A percentile compares a stretch with the other conserved stretches of the same genome.
phyloP scores from a whole-genome alignment of 345 rosid genomes.

The Salix dunnii region DNA sequence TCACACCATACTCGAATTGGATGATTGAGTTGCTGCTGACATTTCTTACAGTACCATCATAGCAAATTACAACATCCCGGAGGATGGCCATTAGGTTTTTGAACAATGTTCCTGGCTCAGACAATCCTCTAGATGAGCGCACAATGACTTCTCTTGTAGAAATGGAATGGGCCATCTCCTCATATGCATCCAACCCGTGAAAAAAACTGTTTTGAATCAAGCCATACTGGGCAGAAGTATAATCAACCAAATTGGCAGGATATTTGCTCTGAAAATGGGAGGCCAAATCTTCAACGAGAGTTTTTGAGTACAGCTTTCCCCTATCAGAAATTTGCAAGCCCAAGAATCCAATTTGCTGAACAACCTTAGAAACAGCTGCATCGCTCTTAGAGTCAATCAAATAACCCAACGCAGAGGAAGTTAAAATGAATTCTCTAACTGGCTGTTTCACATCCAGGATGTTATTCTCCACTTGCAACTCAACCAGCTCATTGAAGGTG shows the following conservation, averaged over 20 bases:
- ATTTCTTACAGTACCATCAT: slow-evolving; percentile 93
- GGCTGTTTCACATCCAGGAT: slow-evolving; percentile 48
- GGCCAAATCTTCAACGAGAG: slow-evolving; percentile 72
- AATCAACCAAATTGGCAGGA: slow-evolving; percentile 38
- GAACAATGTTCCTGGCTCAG: slow-evolving; percentile 94
- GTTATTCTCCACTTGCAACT: slow-evolving; percentile 66
- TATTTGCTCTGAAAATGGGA: slow-evolving; percentile 53
- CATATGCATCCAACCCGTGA: slow-evolving; percentile 87
- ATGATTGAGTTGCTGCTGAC: slow-evolving; percentile 75
- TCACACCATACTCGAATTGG: slow-evolving; percentile 71
- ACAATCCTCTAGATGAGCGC: slow-evolving; percentile 81
- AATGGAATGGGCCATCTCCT: slow-evolving; percentile 82
- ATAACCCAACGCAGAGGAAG: slow-evolving; percentile 59
- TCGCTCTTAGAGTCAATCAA: slow-evolving; percentile 78
- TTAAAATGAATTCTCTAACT: slow-evolving; percentile 49
- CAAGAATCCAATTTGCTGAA: slow-evolving; percentile 83
- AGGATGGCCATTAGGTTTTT: slow-evolving; percentile 96
- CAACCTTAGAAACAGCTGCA: slow-evolving; percentile 61
- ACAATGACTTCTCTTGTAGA: slow-evolving; percentile 80
- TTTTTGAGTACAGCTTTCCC: slow-evolving; percentile 76
- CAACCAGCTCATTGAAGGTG: slow-evolving; percentile 57
- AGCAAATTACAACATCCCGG: slow-evolving; percentile 77
- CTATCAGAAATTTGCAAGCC: slow-evolving; percentile 83
- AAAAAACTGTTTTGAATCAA: slow-evolving; percentile 68
- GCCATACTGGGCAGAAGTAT: slow-evolving; percentile 74